Conservation (phyloP, 768 basidiomycete genomes). For the Russula brevipes region DNA sequence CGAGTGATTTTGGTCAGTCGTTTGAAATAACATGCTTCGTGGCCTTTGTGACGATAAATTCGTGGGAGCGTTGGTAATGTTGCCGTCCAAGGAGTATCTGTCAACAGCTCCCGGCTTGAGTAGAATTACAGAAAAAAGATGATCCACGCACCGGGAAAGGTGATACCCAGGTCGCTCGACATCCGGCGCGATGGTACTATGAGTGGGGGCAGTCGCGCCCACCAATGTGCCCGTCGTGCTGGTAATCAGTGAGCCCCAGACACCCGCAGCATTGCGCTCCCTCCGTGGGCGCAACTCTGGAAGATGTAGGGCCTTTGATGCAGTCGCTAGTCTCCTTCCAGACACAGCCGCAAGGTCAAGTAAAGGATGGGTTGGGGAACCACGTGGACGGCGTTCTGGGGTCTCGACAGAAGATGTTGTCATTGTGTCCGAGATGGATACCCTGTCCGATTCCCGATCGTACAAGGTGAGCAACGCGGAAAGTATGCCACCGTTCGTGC, state of each 20-base stretch:
- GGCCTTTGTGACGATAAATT: background rate
- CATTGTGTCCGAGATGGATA: conserved; percentile 7
- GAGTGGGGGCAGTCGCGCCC: conserved; percentile 53
- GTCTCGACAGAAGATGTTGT: conserved; percentile 28
- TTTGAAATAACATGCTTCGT: conserved; percentile 25
- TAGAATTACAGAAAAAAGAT: background rate
- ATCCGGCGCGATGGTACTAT: conserved; percentile 50
- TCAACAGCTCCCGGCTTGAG: background rate
- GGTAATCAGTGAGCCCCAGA: conserved; percentile 66
- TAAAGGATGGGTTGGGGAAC: conserved; percentile 11
- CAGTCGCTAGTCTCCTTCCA: conserved; percentile 6
- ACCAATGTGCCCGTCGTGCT: conserved; percentile 55
- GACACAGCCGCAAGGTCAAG: conserved; percentile 18
- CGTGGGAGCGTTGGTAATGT: conserved; percentile 15
- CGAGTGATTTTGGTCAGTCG: background rate
- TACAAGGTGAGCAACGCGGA: conserved; percentile 64
- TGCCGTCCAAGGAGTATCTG: conserved; percentile 31
- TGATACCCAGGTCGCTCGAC: conserved; percentile 59
- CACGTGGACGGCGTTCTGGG: conserved; percentile 23
- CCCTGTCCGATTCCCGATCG: conserved; percentile 33
- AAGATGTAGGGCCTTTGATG: conserved; percentile 13
- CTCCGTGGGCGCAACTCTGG: conserved; percentile 31
- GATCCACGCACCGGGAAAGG: conserved; percentile 48
- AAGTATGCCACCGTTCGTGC: conserved; percentile 48
- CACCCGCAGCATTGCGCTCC: conserved; percentile 52